Base-by-base conservation (phyloP, 768 basidiomycete genomes). In the Xanthoconium purpureum region DNA sequence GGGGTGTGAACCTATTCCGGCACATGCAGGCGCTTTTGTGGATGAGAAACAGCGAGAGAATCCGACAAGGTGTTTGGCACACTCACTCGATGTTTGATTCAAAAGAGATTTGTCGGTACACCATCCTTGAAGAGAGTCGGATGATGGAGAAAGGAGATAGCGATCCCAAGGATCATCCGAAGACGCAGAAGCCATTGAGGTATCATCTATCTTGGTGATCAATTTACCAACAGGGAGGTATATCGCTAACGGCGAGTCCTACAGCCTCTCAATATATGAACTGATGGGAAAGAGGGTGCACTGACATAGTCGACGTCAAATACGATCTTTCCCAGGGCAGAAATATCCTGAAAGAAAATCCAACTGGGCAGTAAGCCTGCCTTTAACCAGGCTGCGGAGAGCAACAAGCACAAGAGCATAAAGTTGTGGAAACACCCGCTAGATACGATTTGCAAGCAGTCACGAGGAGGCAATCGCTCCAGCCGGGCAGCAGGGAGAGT, bases 391-490 rank as follows among this genome's bases (percentile, higher is more conserved):
- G 75, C 66, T 14, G 75, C 50, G 7, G 71, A 59, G 3, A 75
- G 57, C 17, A 88, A 71, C 8, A 83, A 30, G 46, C 77, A 66
- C 75, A 80, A 87, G 38, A 86, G 75, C 6, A 84, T 55, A 12
- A 91, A 66, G 64, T 94, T 95, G 70, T 94, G 89, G 60, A 85
- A 88, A 17, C 90, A 84, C 3, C 92, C 92, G 2, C 88, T 84
- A 9, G 88, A 77, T 33, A 85, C 76, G 47, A 94, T 76, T 15
- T 87, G 80, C n/a, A 85, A 69, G 20, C 80, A 81, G 63, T 75
- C 39, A 69, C 74, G 33, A 62, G 64, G 36, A 81, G 71, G n/a
- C 56, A 72, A 10, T 18, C 59, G 62, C 76, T 75, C 43, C 80
- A 64, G 42, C 69, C 69, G 8, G 73, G 60, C 29, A 63, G 69